Evolutionary conservation across 306 rosid genomes (phyloP), one percentile per base, ranked within the genome.

Genomic region (Canavalia ensiformis): DNA sequence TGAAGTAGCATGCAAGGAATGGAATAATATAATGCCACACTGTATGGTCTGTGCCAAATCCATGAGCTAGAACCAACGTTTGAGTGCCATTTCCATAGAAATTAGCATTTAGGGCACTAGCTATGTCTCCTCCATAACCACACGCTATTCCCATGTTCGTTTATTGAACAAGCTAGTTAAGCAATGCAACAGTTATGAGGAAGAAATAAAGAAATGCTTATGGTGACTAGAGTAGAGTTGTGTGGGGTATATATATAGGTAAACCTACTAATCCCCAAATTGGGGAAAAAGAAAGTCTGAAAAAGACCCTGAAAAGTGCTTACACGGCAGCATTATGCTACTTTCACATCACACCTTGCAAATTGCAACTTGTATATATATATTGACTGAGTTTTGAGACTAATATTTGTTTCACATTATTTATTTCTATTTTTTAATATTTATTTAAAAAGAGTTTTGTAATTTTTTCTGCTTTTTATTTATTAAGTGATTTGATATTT

Each of bases 21-120:
- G 90, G 91, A 59, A 90, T 18, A 13, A 88, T 85, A 76, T 67
- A 83, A 60, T 78, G 80, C 92, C 90, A 83, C 12, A 69, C 56
- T 2, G 74, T 85, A 45, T 79, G 89, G 69, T 83, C 88, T 41
- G 85, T 64, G 9, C 89, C 92, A 68, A 55, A 85, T 8, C 94
- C 90, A 30, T 88, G 89, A 34, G 89, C 88, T 29, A 88, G 88
- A 79, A 88, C 86, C 7, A 88, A 34, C 1, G 90, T 85, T 70
- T 85, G 79, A 4, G 69, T 86, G 37, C 84, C 89, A 75, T 90
- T 87, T 74, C 94, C 92, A 44, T 85, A 85, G 60, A 88, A 52
- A 59, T 78, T 58, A 10, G 87, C 84, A 49, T 87, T 90, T 0
- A 90, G 81, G 35, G 88, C 87, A 68, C 81, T 30, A 11, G 28